Evolutionary conservation across 257 asterid species (phyloP).

Genomic region (Solanum arcanum): DNA sequence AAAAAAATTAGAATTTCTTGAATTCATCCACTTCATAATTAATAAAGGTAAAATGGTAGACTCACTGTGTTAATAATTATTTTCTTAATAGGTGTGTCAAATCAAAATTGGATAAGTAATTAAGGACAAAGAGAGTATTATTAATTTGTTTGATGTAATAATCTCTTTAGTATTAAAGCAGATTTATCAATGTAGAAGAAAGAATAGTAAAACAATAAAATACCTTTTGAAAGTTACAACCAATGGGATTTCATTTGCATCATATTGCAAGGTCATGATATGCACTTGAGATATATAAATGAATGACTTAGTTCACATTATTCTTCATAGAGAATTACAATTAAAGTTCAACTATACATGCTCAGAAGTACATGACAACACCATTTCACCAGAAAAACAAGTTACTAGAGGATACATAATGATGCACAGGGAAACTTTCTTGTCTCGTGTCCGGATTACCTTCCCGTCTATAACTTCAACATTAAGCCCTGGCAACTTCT

Average conservation of each 20-base stretch:
- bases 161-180: no score
- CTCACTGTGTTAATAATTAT: no score
- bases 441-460: conserved; percentile 1
- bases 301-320: background rate
- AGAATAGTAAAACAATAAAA: background rate
- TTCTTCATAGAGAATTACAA: background rate
- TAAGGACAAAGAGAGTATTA: no score
- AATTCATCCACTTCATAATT: no score
- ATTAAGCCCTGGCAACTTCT: conserved; percentile 12
- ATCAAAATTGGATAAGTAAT: no score
- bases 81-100: no score
- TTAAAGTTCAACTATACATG: background rate
- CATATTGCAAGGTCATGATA: background rate
- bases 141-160: no score
- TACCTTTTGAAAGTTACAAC: background rate
- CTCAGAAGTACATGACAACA: background rate
- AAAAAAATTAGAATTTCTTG: no score
- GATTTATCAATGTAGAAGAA: no score
- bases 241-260: background rate
- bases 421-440: conserved; percentile 6
- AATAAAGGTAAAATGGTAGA: no score
- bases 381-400: background rate
- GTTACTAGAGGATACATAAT: background rate
- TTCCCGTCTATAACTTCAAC: conserved; percentile 12
- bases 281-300: background rate